A percentile compares a stretch with the other conserved stretches of the same genome.
Conservation (phyloP, 78 protist species). For the Protostelium mycophagum region DNA sequence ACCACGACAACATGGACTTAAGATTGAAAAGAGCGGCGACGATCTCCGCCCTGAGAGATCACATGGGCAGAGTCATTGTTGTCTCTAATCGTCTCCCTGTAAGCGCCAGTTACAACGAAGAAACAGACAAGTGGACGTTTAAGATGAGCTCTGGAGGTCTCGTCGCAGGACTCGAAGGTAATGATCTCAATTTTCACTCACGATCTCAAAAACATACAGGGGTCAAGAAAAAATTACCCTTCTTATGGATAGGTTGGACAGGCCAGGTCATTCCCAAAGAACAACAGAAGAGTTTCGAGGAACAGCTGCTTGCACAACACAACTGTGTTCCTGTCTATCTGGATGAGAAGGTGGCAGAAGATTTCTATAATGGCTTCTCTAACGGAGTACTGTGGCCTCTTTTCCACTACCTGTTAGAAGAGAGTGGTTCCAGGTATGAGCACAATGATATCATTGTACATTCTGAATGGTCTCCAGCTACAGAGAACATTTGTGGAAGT, state of each 20-base stretch:
- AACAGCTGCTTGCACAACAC: constrained; percentile 18
- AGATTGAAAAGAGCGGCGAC: neutral
- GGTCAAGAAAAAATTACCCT: neutral
- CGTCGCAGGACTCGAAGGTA: constrained; percentile 49
- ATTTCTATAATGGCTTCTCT: constrained; percentile 36
- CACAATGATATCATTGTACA: neutral
- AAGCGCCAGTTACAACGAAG: neutral
- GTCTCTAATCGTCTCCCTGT: constrained; percentile 58
- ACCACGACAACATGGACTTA: neutral
- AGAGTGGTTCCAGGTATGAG: neutral
- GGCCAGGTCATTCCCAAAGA: constrained; percentile 41
- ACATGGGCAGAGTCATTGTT: constrained; percentile 39
- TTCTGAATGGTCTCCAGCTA: neutral
- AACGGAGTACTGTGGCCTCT: constrained; percentile 44
- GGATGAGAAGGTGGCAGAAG: constrained; percentile 20
- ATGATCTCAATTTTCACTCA: constrained; percentile 29
- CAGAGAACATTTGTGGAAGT: constrained; percentile 5
- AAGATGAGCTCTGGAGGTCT: constrained; percentile 63
- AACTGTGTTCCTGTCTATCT: constrained; percentile 72
- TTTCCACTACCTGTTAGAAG: constrained; percentile 36
- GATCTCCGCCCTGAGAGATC: neutral
- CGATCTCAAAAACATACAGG: too few relatives aligned
- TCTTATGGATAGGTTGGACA: constrained; percentile 58
- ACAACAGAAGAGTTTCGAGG: constrained; percentile 16
- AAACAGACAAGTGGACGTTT: constrained; percentile 24